Conservation (phyloP, 2,329 filamentous ascomycete genomes). For the Alternaria dauci region DNA sequence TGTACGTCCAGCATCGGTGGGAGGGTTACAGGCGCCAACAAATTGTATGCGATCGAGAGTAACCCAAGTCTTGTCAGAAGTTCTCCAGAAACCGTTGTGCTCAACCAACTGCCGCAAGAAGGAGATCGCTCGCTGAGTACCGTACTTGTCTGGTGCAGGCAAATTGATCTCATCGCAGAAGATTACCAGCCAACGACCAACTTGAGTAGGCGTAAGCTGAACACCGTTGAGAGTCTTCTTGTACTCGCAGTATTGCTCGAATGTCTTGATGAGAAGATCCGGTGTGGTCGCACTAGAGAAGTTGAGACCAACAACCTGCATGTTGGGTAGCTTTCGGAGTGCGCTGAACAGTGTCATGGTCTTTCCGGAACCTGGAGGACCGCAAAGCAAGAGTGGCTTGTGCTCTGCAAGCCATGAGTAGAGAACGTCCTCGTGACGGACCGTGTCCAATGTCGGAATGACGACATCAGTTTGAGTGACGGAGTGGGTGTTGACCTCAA, state of each 20-base stretch:
- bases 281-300: slow-evolving; percentile 99
- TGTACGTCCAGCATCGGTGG: slow-evolving; percentile 95
- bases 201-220: slow-evolving; percentile 93
- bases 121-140: slow-evolving; percentile 95
- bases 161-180: slow-evolving; percentile 99
- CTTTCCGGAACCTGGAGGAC: slow-evolving; percentile 97
- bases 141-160: slow-evolving; percentile 96
- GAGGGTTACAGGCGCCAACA: slow-evolving; percentile 97
- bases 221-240: slow-evolving; percentile 98
- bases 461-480: slow-evolving; percentile 98
- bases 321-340: slow-evolving; percentile 93
- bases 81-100: slow-evolving; percentile 99
- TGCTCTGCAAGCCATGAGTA: slow-evolving; percentile 99
- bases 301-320: slow-evolving; percentile 99
- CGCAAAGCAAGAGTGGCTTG: slow-evolving; percentile 94
- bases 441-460: slow-evolving; percentile 95
- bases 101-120: slow-evolving; percentile 98
- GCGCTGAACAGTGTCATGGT: slow-evolving; percentile 99
- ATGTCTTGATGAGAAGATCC: slow-evolving; percentile 97
- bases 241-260: slow-evolving; percentile 99
- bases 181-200: slow-evolving; percentile 95
- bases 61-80: slow-evolving; percentile 97
- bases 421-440: slow-evolving; percentile 97
- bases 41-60: slow-evolving; percentile 98
- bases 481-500: slow-evolving; percentile 98